A percentile compares a stretch with the other conserved stretches of the same genome.
Conservation (phyloP, 2,329 filamentous ascomycete genomes). For the Calonectria pauciramosa region DNA sequence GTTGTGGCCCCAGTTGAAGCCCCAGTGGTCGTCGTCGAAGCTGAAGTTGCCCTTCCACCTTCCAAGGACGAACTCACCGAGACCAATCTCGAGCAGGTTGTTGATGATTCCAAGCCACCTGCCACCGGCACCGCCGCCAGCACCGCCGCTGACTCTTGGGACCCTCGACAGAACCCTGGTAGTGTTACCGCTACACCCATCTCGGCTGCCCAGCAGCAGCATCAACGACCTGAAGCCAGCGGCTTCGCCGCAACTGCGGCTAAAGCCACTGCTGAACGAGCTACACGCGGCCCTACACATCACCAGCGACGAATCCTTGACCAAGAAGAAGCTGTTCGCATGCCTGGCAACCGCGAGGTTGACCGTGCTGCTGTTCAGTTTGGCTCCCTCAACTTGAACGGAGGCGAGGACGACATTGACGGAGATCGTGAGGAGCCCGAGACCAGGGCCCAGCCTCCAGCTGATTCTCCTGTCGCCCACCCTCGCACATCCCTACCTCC, state of each 20-base stretch:
- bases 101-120: slow-evolving; percentile 82
- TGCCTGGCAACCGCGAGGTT: slow-evolving; percentile 96
- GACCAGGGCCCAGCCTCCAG: slow-evolving; percentile 92
- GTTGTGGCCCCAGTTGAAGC: slow-evolving; percentile 34
- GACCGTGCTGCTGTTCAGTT: slow-evolving; percentile 96
- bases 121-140: slow-evolving; percentile 88
- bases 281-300: slow-evolving; percentile 81
- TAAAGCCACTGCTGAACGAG: slow-evolving; percentile 78
- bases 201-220: slow-evolving; percentile 74
- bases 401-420: slow-evolving; percentile 88
- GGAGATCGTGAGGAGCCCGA: slow-evolving; percentile 96
- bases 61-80: slow-evolving; percentile 89
- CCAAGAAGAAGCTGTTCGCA: slow-evolving; percentile 97
- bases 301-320: slow-evolving; percentile 86
- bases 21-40: slow-evolving; percentile 38
- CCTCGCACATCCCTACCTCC: slow-evolving; percentile 91
- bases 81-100: slow-evolving; percentile 91
- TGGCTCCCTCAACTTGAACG: slow-evolving; percentile 92
- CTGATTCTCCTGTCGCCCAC: slow-evolving; percentile 89
- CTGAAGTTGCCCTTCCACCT: slow-evolving; percentile 68
- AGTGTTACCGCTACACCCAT: slow-evolving; percentile 77
- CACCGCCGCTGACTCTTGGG: slow-evolving; percentile 89
- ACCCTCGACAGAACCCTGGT: slow-evolving; percentile 72
- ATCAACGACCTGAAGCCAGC: slow-evolving; percentile 67
- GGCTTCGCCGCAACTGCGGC: slow-evolving; percentile 85